Conservation (phyloP, 2,329 filamentous ascomycete species). For the Colletotrichum cuscutae region DNA sequence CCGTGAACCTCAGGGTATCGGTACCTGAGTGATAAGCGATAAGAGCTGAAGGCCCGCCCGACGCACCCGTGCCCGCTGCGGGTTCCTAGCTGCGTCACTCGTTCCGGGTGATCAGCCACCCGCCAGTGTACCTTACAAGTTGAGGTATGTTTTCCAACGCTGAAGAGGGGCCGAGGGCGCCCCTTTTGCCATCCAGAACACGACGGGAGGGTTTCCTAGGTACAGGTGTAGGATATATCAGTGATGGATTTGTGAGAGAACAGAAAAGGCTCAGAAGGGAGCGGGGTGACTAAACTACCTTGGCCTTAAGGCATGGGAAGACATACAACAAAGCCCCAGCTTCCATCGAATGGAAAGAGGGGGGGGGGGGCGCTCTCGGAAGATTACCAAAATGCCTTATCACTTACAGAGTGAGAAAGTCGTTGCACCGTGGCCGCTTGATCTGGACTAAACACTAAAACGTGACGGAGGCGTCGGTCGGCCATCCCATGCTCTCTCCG, state of each 20-base stretch:
- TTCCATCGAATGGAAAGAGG: background rate
- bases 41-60: background rate
- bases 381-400: background rate
- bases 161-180: background rate
- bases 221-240: too few species aligned
- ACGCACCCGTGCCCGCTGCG: too few species aligned
- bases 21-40: too few species aligned
- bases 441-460: background rate
- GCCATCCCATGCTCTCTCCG: background rate
- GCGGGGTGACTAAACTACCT: too few species aligned
- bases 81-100: background rate
- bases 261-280: background rate
- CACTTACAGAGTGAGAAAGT: background rate
- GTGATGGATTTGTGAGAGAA: background rate
- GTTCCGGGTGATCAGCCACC: background rate
- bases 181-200: background rate
- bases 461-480: background rate
- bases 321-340: background rate
- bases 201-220: too few species aligned
- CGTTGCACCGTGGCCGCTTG: background rate
- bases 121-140: background rate
- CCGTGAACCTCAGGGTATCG: too few species aligned
- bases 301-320: background rate
- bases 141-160: background rate
- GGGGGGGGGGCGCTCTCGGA: background rate